phyloP scores from a whole-genome alignment of 1,284 basidiomycete species.

The Trichosporon faecale region DNA sequence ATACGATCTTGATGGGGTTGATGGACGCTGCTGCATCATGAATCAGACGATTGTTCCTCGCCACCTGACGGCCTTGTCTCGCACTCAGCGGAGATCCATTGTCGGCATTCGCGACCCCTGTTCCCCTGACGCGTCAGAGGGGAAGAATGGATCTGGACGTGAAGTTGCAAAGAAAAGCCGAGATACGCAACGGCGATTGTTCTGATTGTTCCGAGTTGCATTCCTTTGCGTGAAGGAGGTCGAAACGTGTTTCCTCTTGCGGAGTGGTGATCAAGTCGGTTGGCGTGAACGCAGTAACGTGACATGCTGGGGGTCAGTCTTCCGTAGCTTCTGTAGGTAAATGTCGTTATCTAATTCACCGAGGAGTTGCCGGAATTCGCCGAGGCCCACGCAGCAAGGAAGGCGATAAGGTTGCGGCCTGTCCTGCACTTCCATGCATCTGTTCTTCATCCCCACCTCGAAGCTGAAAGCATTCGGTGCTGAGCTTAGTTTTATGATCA shows the following conservation, averaged over 20 bases:
- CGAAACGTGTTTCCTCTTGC: background rate
- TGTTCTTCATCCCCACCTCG: too few species aligned
- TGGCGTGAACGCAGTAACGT: too few species aligned
- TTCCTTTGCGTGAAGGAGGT: background rate
- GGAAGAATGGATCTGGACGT: background rate
- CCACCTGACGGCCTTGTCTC: background rate
- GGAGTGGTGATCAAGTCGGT: too few species aligned
- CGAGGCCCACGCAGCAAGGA: background rate
- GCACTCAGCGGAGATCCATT: background rate
- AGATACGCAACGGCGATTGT: background rate
- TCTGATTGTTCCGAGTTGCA: background rate
- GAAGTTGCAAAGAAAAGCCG: background rate
- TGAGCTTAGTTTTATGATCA: too few species aligned
- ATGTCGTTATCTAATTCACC: constrained; percentile 1
- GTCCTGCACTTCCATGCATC: background rate
- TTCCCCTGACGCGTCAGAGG: background rate
- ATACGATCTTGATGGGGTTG: background rate
- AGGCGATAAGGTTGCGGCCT: background rate
- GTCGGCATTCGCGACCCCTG: background rate
- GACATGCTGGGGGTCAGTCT: too few species aligned
- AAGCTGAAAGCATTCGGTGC: too few species aligned
- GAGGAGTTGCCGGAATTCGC: background rate
- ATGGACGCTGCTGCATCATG: background rate
- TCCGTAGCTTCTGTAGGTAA: too few species aligned
- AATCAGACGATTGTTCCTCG: background rate